Conservation (phyloP, 192 early-diverging fungal genomes). For the Mortierella antarctica region DNA sequence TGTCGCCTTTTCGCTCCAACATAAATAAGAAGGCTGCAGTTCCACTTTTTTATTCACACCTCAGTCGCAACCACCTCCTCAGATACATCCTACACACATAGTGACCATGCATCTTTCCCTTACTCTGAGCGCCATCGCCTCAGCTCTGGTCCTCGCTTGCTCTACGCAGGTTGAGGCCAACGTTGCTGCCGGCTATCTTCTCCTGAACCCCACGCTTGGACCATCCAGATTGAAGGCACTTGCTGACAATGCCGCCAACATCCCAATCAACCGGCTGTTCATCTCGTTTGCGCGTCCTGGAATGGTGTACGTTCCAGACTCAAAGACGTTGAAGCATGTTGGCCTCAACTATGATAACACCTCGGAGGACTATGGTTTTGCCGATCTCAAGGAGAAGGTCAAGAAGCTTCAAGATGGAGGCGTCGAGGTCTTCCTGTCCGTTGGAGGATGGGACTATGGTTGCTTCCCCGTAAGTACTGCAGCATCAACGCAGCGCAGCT, state of each 20-base stretch:
- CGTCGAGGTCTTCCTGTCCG: conserved; percentile 51
- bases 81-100: not conserved
- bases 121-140: conserved; percentile 42
- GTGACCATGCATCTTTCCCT: conserved; percentile 37
- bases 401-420: conserved; percentile 24
- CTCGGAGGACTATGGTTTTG: conserved; percentile 37
- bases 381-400: conserved; percentile 39
- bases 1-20: no score
- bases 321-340: conserved; percentile 42
- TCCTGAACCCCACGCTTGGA: conserved; percentile 35
- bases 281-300: conserved; percentile 41
- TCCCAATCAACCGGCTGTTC: conserved; percentile 51
- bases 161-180: conserved; percentile 27
- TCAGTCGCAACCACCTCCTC: not conserved
- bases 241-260: conserved; percentile 51
- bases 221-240: conserved; percentile 47
- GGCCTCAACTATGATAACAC: conserved; percentile 39
- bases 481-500: not conserved
- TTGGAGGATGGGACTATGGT: conserved; percentile 54
- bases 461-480: conserved; percentile 41
- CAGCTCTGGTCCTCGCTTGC: conserved; percentile 36
- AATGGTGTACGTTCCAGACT: conserved; percentile 44
- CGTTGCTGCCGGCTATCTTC: conserved; percentile 42
- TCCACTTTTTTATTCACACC: not conserved
- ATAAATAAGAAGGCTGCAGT: no score